Percentiles rank a stretch among this genome's conserved stretches.
These are phyloP conservation scores for Apium graveolens DNA, from an alignment of 129 eudicot species.

Conservation along the genomic window DNA sequence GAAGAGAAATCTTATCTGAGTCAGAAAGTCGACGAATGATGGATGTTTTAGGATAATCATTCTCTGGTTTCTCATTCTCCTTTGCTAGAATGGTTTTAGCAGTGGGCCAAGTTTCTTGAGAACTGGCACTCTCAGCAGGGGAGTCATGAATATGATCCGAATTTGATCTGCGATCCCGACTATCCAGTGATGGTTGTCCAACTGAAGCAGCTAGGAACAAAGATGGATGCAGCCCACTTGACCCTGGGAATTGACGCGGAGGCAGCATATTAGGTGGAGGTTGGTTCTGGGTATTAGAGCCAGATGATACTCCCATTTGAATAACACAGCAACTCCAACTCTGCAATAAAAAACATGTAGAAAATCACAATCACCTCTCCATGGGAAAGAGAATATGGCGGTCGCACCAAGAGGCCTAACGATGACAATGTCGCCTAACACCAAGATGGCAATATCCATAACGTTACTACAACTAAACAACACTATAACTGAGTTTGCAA, in stretches of 20 bases:
- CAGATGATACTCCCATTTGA: slow-evolving; percentile 24
- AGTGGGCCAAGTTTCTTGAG: slow-evolving; percentile 93
- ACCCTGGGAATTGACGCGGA: slow-evolving; percentile 17
- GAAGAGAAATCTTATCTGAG: slow-evolving; percentile 27
- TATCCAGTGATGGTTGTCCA: slow-evolving; percentile 33
- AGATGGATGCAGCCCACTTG: slow-evolving; percentile 28
- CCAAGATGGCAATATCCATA: not conserved
- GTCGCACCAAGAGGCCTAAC: not conserved
- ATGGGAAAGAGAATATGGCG: too few species aligned
- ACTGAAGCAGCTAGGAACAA: slow-evolving; percentile 45
- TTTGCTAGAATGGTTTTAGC: slow-evolving; percentile 50
- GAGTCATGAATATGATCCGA: slow-evolving; percentile 74
- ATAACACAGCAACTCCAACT: not conserved
- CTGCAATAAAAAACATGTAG: not conserved
- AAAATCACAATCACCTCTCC: not conserved
- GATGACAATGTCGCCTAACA: not conserved
- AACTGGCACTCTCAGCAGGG: slow-evolving; percentile 98
- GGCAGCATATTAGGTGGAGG: slow-evolving; percentile 20
- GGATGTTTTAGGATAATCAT: slow-evolving; percentile 21
- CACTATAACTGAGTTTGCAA: not conserved
- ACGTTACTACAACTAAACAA: not conserved
- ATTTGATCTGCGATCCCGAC: slow-evolving; percentile 59
- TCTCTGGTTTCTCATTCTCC: slow-evolving; percentile 38
- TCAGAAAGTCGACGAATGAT: slow-evolving; percentile 22
- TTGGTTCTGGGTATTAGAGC: slow-evolving; percentile 22